A percentile compares a stretch with the other conserved stretches of the same genome.
Conservation (phyloP, 257 asterid genomes). For the Anisodus tanguticus region DNA sequence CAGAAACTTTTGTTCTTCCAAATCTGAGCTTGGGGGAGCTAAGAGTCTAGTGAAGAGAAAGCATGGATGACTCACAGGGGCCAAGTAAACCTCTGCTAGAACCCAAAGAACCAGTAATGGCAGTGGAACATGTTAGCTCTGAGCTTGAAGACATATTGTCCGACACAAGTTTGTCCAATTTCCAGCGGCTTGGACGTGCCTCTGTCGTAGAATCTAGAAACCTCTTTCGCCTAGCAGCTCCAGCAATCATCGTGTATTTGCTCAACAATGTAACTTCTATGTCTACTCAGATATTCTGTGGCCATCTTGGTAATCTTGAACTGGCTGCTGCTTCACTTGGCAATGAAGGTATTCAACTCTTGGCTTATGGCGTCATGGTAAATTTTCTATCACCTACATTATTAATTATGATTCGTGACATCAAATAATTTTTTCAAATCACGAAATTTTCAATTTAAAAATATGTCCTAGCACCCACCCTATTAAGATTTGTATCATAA, state of each 20-base stretch:
- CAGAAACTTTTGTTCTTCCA: background rate
- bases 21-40: background rate
- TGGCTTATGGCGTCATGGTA: slow-evolving; percentile 54
- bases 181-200: slow-evolving; percentile 31
- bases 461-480: background rate
- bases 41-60: no score
- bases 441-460: no score
- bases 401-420: background rate
- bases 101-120: slow-evolving; percentile 14
- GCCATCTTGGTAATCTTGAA: slow-evolving; percentile 49
- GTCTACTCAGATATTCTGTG: slow-evolving; percentile 56
- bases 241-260: slow-evolving; percentile 46
- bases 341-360: slow-evolving; percentile 51
- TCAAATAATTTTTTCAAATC: no score
- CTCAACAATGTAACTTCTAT: slow-evolving; percentile 48
- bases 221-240: slow-evolving; percentile 49
- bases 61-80: background rate
- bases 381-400: background rate
- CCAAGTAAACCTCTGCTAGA: background rate
- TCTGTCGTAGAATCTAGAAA: slow-evolving; percentile 32
- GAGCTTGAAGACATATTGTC: slow-evolving; percentile 46
- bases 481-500: background rate
- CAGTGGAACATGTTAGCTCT: slow-evolving; percentile 31
- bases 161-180: slow-evolving; percentile 31
- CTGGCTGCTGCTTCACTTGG: slow-evolving; percentile 56